A percentile compares a stretch with the other conserved stretches of the same genome.
Evolutionary conservation across 345 rosid genomes (phyloP).

Genomic region (Eucalyptus camaldulensis): DNA sequence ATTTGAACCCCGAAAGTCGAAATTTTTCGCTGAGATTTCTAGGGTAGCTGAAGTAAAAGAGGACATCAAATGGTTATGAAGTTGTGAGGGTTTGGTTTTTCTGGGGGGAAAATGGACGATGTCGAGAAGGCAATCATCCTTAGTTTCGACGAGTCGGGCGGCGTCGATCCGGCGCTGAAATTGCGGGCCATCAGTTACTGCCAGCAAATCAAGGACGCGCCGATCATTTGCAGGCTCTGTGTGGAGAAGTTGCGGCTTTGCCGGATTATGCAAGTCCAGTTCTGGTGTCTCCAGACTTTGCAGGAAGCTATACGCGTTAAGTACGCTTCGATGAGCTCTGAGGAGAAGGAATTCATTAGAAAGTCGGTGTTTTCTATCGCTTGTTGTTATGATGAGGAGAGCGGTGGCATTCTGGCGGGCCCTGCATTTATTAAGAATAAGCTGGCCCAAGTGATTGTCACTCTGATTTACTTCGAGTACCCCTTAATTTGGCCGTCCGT

Average conservation of each 20-base stretch:
- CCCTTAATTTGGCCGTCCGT: conserved; percentile 73
- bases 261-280: conserved; percentile 65
- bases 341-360: conserved; percentile 50
- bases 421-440: conserved; percentile 82
- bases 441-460: conserved; percentile 88
- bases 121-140: conserved; percentile 73
- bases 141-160: conserved; percentile 69
- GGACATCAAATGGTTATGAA: neutral
- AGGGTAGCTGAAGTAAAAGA: neutral
- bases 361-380: conserved; percentile 65
- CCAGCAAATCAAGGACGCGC: conserved; percentile 46
- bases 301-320: conserved; percentile 56
- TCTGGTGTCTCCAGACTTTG: conserved; percentile 90
- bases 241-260: conserved; percentile 62
- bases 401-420: conserved; percentile 41
- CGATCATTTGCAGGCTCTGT: conserved; percentile 43
- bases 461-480: conserved; percentile 85
- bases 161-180: conserved; percentile 38
- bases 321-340: conserved; percentile 37
- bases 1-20: neutral
- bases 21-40: neutral
- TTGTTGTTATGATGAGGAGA: conserved; percentile 48
- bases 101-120: conserved; percentile 47
- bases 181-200: conserved; percentile 49
- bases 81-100: neutral